Percentiles rank a stretch among this genome's conserved stretches.
Evolutionary conservation across 2,329 filamentous ascomycete genomes (phyloP).

Genomic region (Ceratocystis papillata): DNA sequence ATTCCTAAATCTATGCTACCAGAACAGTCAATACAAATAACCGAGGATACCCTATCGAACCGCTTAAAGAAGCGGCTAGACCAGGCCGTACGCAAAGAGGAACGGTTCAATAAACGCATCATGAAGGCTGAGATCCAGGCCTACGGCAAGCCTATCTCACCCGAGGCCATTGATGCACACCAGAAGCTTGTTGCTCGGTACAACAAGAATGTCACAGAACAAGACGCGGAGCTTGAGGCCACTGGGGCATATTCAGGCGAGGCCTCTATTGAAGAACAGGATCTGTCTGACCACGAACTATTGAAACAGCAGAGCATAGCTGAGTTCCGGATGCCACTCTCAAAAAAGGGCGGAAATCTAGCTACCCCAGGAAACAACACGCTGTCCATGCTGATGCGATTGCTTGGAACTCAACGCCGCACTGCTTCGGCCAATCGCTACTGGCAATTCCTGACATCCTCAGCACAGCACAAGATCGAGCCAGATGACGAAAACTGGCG

Average conservation of each 20-base stretch:
- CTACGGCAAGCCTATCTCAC: constrained; percentile 19
- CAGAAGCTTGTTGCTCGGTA: neutral
- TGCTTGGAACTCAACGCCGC: constrained; percentile 49
- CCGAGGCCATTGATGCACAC: constrained; percentile 16
- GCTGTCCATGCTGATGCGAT: constrained; percentile 58
- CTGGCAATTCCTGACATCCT: constrained; percentile 58
- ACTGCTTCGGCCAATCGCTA: constrained; percentile 58
- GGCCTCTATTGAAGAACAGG: neutral
- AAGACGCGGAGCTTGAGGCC: neutral
- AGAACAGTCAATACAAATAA: neutral
- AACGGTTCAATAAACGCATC: constrained; percentile 5
- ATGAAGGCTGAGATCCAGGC: constrained; percentile 15
- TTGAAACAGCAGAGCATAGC: neutral
- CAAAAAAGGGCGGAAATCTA: constrained; percentile 26
- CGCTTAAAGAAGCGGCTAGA: constrained; percentile 12
- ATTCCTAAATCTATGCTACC: neutral
- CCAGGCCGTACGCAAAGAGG: constrained; percentile 16
- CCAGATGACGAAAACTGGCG: constrained; percentile 65
- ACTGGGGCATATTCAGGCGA: neutral
- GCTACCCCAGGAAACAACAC: constrained; percentile 44
- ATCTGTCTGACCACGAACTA: neutral
- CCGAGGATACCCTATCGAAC: neutral
- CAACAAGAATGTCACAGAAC: neutral
- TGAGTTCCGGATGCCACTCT: constrained; percentile 6
- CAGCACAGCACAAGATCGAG: constrained; percentile 42